A percentile compares a stretch with the other conserved stretches of the same genome.
These are phyloP conservation scores for Diaporthe nobilis DNA, from an alignment of 2,329 filamentous ascomycete genomes.

Conservation along the genomic window DNA sequence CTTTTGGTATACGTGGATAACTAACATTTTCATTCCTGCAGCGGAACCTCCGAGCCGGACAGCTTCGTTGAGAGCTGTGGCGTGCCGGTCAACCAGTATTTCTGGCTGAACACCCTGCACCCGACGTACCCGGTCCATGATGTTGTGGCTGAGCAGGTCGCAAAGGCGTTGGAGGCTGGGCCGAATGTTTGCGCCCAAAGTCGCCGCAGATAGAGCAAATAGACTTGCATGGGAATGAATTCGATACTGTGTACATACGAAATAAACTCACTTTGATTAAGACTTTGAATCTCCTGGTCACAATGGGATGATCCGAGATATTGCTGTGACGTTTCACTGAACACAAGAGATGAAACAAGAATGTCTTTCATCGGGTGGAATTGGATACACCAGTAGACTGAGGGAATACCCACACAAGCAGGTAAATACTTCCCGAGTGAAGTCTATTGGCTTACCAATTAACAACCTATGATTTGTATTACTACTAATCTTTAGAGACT, in stretches of 20 bases:
- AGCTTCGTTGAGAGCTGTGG: conserved; percentile 62
- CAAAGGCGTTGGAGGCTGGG: conserved; percentile 54
- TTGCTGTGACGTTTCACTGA: background rate
- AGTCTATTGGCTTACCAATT: no score
- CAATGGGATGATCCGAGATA: background rate
- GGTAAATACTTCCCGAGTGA: no score
- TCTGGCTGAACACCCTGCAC: conserved; percentile 75
- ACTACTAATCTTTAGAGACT: no score
- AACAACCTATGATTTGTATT: no score
- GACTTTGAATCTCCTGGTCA: background rate
- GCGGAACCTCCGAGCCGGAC: conserved; percentile 60
- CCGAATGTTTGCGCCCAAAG: conserved; percentile 53
- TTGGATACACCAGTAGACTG: background rate
- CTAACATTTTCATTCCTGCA: conserved; percentile 45
- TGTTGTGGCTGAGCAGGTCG: conserved; percentile 66
- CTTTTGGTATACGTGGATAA: background rate
- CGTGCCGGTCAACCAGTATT: conserved; percentile 72
- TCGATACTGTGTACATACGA: background rate
- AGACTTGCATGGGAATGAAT: background rate
- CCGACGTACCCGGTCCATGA: conserved; percentile 76
- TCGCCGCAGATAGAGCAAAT: background rate
- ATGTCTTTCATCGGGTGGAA: background rate
- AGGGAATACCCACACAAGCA: background rate
- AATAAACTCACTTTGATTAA: background rate
- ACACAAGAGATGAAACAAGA: background rate